phyloP scores from a whole-genome alignment of 768 basidiomycete species.

The Mycena latifolia region DNA sequence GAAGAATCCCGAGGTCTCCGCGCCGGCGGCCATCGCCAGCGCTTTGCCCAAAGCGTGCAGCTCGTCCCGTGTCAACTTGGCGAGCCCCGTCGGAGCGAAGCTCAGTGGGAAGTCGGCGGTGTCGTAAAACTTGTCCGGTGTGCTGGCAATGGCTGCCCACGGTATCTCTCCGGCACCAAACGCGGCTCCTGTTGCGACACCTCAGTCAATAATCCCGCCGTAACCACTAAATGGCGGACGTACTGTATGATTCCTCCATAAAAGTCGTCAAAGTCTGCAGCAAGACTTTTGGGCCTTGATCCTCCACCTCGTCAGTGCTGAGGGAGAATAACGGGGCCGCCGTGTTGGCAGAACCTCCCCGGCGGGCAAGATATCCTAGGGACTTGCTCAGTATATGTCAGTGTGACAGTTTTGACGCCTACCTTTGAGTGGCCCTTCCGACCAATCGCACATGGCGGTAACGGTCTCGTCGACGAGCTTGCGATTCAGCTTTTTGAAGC shows the following conservation, averaged over 20 bases:
- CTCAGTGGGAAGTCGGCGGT: background rate
- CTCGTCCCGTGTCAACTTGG: background rate
- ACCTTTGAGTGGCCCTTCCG: constrained; percentile 20
- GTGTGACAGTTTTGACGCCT: background rate
- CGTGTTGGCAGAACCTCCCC: too few relatives aligned
- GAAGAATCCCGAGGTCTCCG: constrained; percentile 6
- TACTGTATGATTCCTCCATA: constrained; percentile 11
- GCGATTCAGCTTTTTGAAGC: constrained; percentile 4
- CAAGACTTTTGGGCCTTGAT: background rate
- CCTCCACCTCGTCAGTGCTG: constrained; percentile 8
- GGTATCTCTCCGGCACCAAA: constrained; percentile 20
- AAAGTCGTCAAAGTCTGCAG: background rate
- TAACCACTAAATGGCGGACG: background rate
- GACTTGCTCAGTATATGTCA: background rate
- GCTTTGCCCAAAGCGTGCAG: background rate
- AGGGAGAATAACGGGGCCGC: constrained; percentile 2
- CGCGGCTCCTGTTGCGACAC: constrained; percentile 7
- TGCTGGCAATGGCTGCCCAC: constrained; percentile 12
- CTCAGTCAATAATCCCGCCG: background rate
- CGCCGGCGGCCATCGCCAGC: background rate
- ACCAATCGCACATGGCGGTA: constrained; percentile 15
- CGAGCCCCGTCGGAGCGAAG: background rate
- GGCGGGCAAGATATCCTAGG: constrained; percentile 2
- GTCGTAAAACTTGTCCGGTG: constrained; percentile 21
- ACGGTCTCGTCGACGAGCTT: background rate